Evolutionary conservation across 345 rosid genomes (phyloP), one percentile per base, ranked within the genome.

Genomic region (Tarenaya hassleriana): DNA sequence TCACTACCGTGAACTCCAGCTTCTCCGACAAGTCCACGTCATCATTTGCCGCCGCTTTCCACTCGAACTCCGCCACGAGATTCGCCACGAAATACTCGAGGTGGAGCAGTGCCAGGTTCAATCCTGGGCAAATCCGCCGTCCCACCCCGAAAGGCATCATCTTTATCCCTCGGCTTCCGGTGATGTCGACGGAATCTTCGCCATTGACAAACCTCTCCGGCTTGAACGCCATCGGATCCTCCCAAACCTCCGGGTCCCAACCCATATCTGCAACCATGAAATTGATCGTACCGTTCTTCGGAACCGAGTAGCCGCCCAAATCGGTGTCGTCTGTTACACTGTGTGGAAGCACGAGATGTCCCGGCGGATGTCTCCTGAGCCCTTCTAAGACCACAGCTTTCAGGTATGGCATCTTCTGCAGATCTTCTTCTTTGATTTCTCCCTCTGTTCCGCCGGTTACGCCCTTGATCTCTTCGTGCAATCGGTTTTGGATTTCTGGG

Each of bases 251-350:
- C 1, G 63, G 67, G 41, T 67, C 67, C 21, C 47, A 35, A 16
- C 58, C 62, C n/a, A 55, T 43, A 20, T 67, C 72, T 0, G 47
- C 58, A 9, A 56, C 42, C 72, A 37, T 8, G 58, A 61, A 67
- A 40, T 54, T 67, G 5, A 67, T 39, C 9, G 57, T 49, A 3
- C 34, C 52, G 1, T 61, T 47, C 47, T 60, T 61, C 0, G 67
- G 62, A 3, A 55, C 31, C 29, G 19, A 24, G 16, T 49, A 48
- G 5, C 60, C 58, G 15, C 58, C 58, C 37, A 54, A 41, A 3
- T 8, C 47, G 1, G 58, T 54, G 17, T 54, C 58, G 16, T 53
- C 55, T 8, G 60, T 52, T 2, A 62, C 60, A 10, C 41, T 27
- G 5, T 48, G 60, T 1, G 40, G 60, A 7, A 55, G 9, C 10